Evolutionary conservation across 2,329 filamentous ascomycete genomes (phyloP).

Genomic region (Ceratocystis eucalypticola): DNA sequence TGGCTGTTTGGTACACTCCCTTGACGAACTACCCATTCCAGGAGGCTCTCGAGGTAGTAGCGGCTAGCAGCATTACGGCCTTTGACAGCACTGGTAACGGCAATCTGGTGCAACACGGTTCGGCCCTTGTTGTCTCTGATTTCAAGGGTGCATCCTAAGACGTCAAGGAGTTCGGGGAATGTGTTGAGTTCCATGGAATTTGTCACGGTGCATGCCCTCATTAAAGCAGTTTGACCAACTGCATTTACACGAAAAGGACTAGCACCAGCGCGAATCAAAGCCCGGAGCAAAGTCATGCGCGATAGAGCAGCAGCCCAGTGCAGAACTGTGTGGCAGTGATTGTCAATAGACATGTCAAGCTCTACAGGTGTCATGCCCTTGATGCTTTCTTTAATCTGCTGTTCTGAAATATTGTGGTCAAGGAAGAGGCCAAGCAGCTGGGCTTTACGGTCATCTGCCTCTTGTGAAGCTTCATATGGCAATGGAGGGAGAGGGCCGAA

Average conservation of each 20-base stretch:
- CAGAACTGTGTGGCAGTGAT: slow-evolving; percentile 75
- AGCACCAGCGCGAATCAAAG: slow-evolving; percentile 71
- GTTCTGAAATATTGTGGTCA: slow-evolving; percentile 56
- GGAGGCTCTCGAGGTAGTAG: slow-evolving; percentile 86
- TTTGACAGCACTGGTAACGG: slow-evolving; percentile 88
- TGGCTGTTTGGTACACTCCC: slow-evolving; percentile 50
- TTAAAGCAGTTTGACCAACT: slow-evolving; percentile 80
- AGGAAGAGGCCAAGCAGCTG: slow-evolving; percentile 73
- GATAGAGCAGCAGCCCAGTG: slow-evolving; percentile 95
- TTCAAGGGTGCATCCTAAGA: slow-evolving; percentile 80
- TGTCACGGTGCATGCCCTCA: slow-evolving; percentile 82
- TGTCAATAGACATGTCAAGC: slow-evolving; percentile 83
- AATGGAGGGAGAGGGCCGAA: slow-evolving; percentile 52
- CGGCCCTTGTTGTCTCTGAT: slow-evolving; percentile 77
- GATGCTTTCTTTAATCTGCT: slow-evolving; percentile 61
- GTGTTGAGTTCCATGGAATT: slow-evolving; percentile 87
- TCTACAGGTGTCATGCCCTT: slow-evolving; percentile 63
- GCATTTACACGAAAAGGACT: slow-evolving; percentile 80
- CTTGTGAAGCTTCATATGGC: slow-evolving; percentile 44
- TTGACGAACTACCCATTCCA: slow-evolving; percentile 89
- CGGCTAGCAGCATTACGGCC: slow-evolving; percentile 81
- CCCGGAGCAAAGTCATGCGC: slow-evolving; percentile 65
- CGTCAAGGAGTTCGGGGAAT: slow-evolving; percentile 80
- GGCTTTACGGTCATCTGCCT: slow-evolving; percentile 67
- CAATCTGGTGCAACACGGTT: slow-evolving; percentile 91